Evolutionary conservation across 139 green algal genomes (phyloP).

Genomic region (Asterochloris sp.): DNA sequence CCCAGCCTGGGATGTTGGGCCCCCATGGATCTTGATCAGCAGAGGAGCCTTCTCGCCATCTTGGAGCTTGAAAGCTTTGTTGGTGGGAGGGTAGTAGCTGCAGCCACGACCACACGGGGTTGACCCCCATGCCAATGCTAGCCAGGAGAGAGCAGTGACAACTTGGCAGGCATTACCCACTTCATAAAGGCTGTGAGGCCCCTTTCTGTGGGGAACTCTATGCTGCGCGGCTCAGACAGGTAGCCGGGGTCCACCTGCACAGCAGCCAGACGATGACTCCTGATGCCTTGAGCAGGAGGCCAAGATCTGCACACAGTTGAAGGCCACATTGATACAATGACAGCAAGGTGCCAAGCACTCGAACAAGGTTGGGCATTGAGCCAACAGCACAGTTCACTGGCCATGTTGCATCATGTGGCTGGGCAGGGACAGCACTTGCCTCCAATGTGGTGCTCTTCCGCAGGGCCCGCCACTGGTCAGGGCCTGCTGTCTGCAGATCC

Average conservation of each 20-base stretch:
- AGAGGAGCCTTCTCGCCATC: constrained; percentile 45
- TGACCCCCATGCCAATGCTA: too few relatives aligned
- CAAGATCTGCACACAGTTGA: too few relatives aligned
- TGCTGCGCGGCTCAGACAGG: constrained; percentile 39
- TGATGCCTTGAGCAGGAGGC: background rate
- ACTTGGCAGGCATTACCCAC: too few relatives aligned
- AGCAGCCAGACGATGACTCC: background rate
- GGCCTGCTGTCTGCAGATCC: constrained; percentile 22
- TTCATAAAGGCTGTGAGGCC: constrained; percentile 46
- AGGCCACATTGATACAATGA: too few relatives aligned
- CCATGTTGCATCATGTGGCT: background rate
- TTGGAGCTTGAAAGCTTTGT: constrained; percentile 45
- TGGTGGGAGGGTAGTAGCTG: constrained; percentile 62
- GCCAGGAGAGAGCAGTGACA: too few relatives aligned
- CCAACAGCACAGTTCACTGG: background rate
- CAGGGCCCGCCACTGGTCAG: constrained; percentile 33
- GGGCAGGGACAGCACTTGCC: background rate
- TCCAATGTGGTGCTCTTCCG: constrained; percentile 22
- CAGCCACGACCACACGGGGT: too few relatives aligned
- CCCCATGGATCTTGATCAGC: constrained; percentile 70
- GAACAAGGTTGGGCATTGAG: background rate
- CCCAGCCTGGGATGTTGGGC: constrained; percentile 50
- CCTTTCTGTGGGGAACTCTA: constrained; percentile 58
- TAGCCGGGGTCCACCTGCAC: constrained; percentile 40
- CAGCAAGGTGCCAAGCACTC: background rate